Percentiles rank a stretch among this genome's conserved stretches.
Conservation (phyloP, 441 rosid species). For the Corymbia calophylla region DNA sequence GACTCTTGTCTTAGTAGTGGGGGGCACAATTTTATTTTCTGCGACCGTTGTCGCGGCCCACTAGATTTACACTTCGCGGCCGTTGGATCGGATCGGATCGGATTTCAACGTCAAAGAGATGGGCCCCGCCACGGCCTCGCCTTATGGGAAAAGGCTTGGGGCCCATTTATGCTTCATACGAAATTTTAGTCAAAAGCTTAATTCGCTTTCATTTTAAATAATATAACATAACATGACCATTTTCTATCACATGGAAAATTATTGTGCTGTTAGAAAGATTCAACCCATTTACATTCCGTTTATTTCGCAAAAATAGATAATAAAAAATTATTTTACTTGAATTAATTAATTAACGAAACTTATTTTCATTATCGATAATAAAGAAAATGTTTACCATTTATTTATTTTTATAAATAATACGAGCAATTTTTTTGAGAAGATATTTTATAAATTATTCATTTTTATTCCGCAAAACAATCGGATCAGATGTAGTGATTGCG, state of each 20-base stretch:
- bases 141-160: background rate
- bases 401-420: background rate
- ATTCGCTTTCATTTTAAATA: background rate
- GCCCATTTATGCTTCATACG: background rate
- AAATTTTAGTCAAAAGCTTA: background rate
- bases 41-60: background rate
- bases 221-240: background rate
- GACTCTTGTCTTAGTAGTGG: background rate
- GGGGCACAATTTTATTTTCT: background rate
- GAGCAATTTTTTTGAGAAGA: fast-evolving
- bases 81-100: background rate
- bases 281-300: background rate
- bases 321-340: background rate
- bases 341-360: background rate
- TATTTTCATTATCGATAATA: background rate
- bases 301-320: background rate
- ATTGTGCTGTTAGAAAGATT: background rate
- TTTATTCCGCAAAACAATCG: background rate
- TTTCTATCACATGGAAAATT: background rate
- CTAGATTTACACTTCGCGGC: background rate
- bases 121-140: background rate
- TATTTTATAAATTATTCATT: background rate
- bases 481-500: background rate
- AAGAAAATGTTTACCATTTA: background rate
- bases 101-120: background rate